These are phyloP conservation scores for Cucurbita moschata DNA, from an alignment of 306 rosid species.

Conservation along the genomic window DNA sequence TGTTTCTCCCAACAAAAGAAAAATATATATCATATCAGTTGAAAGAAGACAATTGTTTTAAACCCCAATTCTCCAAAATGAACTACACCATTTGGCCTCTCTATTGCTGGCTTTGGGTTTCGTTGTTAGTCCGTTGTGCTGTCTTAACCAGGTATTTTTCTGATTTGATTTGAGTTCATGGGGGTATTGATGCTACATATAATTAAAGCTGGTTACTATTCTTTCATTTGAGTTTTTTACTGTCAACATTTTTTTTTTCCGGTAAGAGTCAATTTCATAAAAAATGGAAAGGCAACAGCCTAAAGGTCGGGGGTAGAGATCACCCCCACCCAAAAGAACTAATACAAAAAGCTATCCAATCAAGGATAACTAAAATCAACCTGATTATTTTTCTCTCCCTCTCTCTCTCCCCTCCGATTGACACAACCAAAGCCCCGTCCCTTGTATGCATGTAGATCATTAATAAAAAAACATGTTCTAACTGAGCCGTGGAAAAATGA, in stretches of 20 bases:
- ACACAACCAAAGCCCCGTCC: background rate
- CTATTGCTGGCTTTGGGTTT: background rate
- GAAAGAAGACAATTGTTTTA: background rate
- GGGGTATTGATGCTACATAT: background rate
- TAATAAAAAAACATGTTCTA: background rate
- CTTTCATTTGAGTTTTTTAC: background rate
- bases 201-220: background rate
- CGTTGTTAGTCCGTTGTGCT: background rate
- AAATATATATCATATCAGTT: background rate
- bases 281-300: background rate
- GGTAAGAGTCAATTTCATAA: background rate
- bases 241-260: background rate
- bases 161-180: background rate
- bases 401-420: background rate
- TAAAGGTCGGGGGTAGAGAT: constrained; percentile 1
- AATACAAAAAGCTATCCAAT: background rate
- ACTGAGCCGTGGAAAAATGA: background rate
- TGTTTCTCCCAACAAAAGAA: background rate
- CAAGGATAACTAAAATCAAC: background rate
- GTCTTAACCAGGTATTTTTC: background rate
- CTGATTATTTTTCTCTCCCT: background rate
- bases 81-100: background rate
- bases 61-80: background rate
- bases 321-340: background rate
- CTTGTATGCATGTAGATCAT: constrained; percentile 4